Evolutionary conservation across 352 stramenopile species (phyloP).

Genomic region (Globisporangium lucens): DNA sequence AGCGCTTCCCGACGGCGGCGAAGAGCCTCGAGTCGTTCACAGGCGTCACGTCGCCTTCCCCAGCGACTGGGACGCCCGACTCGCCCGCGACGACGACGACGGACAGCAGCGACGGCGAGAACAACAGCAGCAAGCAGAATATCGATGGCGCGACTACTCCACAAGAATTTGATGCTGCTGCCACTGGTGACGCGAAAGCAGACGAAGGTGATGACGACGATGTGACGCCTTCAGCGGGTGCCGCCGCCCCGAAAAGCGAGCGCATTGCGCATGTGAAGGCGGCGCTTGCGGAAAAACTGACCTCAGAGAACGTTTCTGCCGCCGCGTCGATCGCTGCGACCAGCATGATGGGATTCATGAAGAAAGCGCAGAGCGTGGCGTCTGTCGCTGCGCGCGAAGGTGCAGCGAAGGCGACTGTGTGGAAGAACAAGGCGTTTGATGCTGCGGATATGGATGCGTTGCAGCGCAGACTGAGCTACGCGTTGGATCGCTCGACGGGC

Average conservation of each 20-base stretch:
- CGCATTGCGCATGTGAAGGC: constrained; percentile 50
- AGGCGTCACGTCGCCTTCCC: constrained; percentile 27
- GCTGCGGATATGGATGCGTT: constrained; percentile 85
- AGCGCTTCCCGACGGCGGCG: constrained; percentile 68
- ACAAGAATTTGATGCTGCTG: neutral
- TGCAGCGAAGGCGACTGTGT: constrained; percentile 62
- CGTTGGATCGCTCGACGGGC: constrained; percentile 69
- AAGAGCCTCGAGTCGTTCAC: constrained; percentile 70
- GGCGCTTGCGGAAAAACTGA: constrained; percentile 61
- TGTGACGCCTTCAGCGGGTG: neutral
- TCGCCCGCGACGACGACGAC: neutral
- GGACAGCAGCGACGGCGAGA: constrained; percentile 2
- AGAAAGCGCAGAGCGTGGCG: constrained; percentile 77
- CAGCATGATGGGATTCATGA: constrained; percentile 82
- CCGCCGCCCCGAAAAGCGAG: constrained; percentile 24
- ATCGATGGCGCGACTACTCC: neutral
- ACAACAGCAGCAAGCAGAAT: constrained; percentile 11
- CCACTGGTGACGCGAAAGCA: neutral
- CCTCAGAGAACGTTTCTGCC: constrained; percentile 63
- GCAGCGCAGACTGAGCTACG: constrained; percentile 75
- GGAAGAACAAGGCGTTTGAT: constrained; percentile 75
- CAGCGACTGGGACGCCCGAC: constrained; percentile 6
- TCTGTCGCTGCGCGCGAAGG: constrained; percentile 70
- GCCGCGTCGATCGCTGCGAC: constrained; percentile 59
- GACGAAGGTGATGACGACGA: neutral